Base-by-base conservation (phyloP, 768 basidiomycete genomes). In the Hemileccinum rubropunctum region DNA sequence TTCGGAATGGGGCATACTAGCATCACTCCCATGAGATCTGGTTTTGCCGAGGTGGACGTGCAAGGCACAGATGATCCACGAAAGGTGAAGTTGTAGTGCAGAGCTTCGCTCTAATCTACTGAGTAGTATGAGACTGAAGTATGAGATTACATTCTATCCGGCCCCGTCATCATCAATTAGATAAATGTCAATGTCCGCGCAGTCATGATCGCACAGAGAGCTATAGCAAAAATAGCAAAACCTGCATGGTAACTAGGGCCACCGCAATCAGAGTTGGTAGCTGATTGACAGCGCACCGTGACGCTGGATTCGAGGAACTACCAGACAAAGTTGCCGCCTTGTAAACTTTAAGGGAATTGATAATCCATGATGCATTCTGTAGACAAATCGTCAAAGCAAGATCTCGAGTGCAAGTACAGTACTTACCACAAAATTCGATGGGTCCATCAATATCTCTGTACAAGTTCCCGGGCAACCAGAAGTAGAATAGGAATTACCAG, bases 301-400 rank as follows among this genome's bases (percentile, higher is more conserved):
- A 15, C 3, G 41, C 42, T 20, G 54, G 60, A 35, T 44, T 56
- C 18, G 68, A 67, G 21, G 75, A 62, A 26, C 58, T 58, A 11
- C 71, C 75, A 10, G 67, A 63, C 35, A 87, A 59, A 9, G 63
- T 62, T 59, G 80, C 78, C 60, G 83, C 81, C 51, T 74, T 74
- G 67, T 88, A 91, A 18, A 91, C 84, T 62, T 88, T 87, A 37
- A 91, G 72, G 5, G 74, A 81, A 61, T 90, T 91, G 59, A 91
- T 90, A 53, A 76, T 81, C 88, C 89, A 91, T 0, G 83, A 78
- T 0, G 88, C 87, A 64, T 89, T 89, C 88, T 90, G 53, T 20
- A 51, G 36, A 44, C 17, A 26, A 42, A 33, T 34, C 45, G 53
- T 58, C 11, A 35, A 41, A 44, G 44, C 34, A 45, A 23, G 27